phyloP scores from a whole-genome alignment of 352 stramenopile genomes.

The Phytopythium vexans region DNA sequence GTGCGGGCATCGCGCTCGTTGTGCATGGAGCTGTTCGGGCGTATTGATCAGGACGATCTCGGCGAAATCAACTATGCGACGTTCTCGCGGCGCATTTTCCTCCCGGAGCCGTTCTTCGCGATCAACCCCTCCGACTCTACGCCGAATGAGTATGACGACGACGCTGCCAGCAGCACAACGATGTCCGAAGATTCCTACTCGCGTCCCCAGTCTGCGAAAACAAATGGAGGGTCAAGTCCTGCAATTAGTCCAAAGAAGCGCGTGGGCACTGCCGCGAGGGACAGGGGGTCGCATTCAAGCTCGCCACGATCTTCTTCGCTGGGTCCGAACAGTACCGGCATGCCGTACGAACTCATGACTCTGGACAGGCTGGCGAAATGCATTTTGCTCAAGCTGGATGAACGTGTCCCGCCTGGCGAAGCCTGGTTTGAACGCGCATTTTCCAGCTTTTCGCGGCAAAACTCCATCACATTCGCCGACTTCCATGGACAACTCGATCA shows the following conservation, averaged over 20 bases:
- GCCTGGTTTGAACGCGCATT: slow-evolving; percentile 59
- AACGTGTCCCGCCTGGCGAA: slow-evolving; percentile 35
- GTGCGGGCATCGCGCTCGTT: slow-evolving; percentile 39
- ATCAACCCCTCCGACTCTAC: slow-evolving; percentile 6
- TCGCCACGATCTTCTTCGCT: too few relatives aligned
- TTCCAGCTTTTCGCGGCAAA: slow-evolving; percentile 58
- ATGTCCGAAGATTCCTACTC: too few relatives aligned
- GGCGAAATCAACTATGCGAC: slow-evolving; percentile 63
- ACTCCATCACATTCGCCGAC: slow-evolving; percentile 58
- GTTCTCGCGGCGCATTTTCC: slow-evolving; percentile 57
- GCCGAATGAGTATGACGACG: background rate
- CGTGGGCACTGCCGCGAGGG: too few relatives aligned
- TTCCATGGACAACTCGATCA: slow-evolving; percentile 50
- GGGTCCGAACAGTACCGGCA: background rate
- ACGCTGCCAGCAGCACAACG: background rate
- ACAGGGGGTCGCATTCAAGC: too few relatives aligned
- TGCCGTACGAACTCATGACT: slow-evolving; percentile 44
- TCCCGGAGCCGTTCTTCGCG: slow-evolving; percentile 34
- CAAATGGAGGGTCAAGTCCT: too few relatives aligned
- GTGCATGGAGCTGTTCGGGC: slow-evolving; percentile 52
- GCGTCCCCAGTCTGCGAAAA: too few relatives aligned
- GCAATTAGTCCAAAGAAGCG: too few relatives aligned
- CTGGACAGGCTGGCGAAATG: slow-evolving; percentile 52
- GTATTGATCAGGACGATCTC: slow-evolving; percentile 61
- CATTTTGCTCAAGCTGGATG: slow-evolving; percentile 59